phyloP scores from a whole-genome alignment of 768 basidiomycete species.

The Lactifluus subvellereus region DNA sequence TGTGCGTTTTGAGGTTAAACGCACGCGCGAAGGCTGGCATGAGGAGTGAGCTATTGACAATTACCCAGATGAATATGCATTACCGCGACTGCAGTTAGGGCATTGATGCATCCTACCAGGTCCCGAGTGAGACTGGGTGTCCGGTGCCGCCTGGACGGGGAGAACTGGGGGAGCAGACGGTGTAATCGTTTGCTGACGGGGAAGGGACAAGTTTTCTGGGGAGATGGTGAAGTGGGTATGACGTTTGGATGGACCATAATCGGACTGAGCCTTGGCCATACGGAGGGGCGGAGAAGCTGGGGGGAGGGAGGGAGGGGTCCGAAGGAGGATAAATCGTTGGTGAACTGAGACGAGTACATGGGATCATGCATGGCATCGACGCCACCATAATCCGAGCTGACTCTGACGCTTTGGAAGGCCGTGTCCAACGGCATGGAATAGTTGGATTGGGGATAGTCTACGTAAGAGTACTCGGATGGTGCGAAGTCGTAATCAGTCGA shows the following conservation, averaged over 20 bases:
- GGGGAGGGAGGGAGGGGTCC: conserved; percentile 20
- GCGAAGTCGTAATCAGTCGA: conserved; percentile 73
- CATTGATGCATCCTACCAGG: conserved; percentile 79
- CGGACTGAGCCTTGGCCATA: conserved; percentile 22
- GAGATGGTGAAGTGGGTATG: conserved; percentile 29
- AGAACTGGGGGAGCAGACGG: conserved; percentile 38
- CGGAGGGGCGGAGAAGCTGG: conserved; percentile 20
- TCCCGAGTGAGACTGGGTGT: conserved; percentile 46
- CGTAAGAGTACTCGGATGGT: conserved; percentile 43
- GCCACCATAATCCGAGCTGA: conserved; percentile 51
- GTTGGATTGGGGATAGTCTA: conserved; percentile 45
- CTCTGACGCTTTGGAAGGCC: conserved; percentile 60
- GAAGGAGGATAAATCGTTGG: conserved; percentile 16
- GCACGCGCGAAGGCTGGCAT: conserved; percentile 79
- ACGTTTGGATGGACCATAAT: conserved; percentile 21
- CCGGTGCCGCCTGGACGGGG: conserved; percentile 33
- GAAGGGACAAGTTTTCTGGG: conserved; percentile 38
- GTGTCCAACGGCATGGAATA: conserved; percentile 47
- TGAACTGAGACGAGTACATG: conserved; percentile 21
- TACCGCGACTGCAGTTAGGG: conserved; percentile 66
- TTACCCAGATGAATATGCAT: conserved; percentile 18
- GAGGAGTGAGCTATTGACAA: conserved; percentile 15
- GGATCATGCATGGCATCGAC: conserved; percentile 11
- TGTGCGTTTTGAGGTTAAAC: conserved; percentile 93
- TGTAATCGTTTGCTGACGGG: conserved; percentile 37